phyloP scores from a whole-genome alignment of 192 early-diverging fungal genomes.

The Backusella tuberculispora region DNA sequence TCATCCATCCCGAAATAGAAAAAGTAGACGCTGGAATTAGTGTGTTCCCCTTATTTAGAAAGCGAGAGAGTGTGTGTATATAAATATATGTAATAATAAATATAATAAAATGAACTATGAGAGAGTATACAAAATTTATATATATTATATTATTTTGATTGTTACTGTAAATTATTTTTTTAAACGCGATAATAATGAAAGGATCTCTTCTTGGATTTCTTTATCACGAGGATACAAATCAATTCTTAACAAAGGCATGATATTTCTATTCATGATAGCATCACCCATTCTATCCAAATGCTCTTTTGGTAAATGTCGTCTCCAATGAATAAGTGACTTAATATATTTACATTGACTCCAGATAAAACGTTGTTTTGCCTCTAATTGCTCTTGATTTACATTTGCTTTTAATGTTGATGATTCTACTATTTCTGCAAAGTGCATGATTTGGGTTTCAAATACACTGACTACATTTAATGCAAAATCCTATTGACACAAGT shows the following conservation, averaged over 20 bases:
- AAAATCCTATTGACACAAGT: slow-evolving; percentile 18
- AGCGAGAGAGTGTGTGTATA: no score
- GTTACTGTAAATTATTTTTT: slow-evolving; percentile 6
- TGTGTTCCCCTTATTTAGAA: no score
- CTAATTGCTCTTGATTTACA: neutral
- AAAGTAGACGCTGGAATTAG: slow-evolving; percentile 23
- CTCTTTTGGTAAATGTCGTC: slow-evolving; percentile 20
- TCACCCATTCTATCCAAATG: slow-evolving; percentile 1
- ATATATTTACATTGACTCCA: slow-evolving; percentile 36
- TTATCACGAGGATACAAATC: neutral
- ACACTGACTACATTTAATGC: slow-evolving; percentile 8
- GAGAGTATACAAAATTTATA: neutral
- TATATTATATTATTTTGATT: neutral
- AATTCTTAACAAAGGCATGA: slow-evolving; percentile 25
- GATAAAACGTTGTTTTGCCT: slow-evolving; percentile 36
- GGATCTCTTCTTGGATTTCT: slow-evolving; percentile 16
- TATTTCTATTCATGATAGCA: slow-evolving; percentile 18
- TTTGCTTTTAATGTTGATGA: neutral
- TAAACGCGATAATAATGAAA: slow-evolving; percentile 10
- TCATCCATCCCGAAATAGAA: slow-evolving; percentile 29
- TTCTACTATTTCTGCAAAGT: slow-evolving; percentile 31
- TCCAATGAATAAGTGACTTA: slow-evolving; percentile 19
- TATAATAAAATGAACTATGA: no score
- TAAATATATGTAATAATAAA: no score
- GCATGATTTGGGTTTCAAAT: slow-evolving; percentile 24